These are phyloP conservation scores for Sphenostylis stenocarpa DNA, from an alignment of 306 rosid genomes.

Conservation along the genomic window DNA sequence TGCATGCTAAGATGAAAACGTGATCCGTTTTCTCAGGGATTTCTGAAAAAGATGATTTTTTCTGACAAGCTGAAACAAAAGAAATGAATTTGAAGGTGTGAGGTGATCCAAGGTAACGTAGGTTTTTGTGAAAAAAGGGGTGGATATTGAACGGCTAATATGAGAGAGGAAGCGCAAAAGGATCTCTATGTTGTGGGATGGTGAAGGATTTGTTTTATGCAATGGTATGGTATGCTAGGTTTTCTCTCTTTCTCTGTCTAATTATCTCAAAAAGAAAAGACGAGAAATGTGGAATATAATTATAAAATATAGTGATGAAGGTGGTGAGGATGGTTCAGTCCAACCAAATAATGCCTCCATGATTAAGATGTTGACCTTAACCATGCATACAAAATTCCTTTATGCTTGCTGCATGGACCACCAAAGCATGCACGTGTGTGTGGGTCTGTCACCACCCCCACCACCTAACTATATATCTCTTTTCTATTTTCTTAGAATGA, in stretches of 20 bases:
- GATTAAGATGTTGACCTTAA: slow-evolving; percentile 77
- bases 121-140: not conserved
- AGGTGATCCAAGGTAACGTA: not conserved
- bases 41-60: not conserved
- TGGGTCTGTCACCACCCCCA: slow-evolving; percentile 55
- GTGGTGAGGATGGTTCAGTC: slow-evolving; percentile 46
- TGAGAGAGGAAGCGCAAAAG: slow-evolving; percentile 32
- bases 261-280: slow-evolving; percentile 29
- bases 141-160: slow-evolving; percentile 44
- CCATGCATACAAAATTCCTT: slow-evolving; percentile 68
- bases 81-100: not conserved
- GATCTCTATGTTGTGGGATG: slow-evolving; percentile 40
- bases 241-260: not conserved
- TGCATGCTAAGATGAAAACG: not conserved
- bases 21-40: slow-evolving; percentile 15
- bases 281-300: slow-evolving; percentile 23
- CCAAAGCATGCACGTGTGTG: slow-evolving; percentile 69
- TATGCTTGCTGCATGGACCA: slow-evolving; percentile 59
- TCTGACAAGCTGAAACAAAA: not conserved
- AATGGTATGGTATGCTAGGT: not conserved
- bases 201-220: slow-evolving; percentile 62
- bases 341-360: slow-evolving; percentile 66
- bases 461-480: not conserved
- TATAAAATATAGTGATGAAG: slow-evolving; percentile 37
- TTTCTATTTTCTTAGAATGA: not conserved